Conservation (phyloP, 768 basidiomycete genomes). For the Pholiota molesta region DNA sequence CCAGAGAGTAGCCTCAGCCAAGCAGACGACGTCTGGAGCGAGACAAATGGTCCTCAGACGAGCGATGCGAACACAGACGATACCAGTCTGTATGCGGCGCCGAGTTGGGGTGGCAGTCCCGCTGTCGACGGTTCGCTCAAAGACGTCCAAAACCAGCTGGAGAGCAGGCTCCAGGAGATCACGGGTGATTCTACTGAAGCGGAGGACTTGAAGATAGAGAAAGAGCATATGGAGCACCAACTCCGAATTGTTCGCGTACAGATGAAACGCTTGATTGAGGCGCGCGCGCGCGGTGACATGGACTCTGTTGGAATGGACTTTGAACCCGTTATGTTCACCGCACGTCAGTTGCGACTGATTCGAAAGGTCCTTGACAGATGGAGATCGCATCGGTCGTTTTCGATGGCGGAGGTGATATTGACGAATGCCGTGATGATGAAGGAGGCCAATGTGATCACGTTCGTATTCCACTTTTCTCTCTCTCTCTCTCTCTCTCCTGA, state of each 20-base stretch:
- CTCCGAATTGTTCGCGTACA: conserved; percentile 77
- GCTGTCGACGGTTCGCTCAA: conserved; percentile 67
- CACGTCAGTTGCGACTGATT: conserved; percentile 80
- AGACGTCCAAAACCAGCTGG: conserved; percentile 76
- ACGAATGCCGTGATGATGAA: conserved; percentile 85
- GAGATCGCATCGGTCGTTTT: conserved; percentile 83
- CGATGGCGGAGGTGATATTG: conserved; percentile 90
- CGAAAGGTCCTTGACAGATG: conserved; percentile 84
- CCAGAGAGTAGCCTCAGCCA: conserved; percentile 90
- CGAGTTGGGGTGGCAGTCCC: conserved; percentile 58
- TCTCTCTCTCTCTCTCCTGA: conserved; percentile 7
- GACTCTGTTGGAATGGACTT: conserved; percentile 64
- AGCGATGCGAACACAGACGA: conserved; percentile 86
- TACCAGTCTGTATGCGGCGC: conserved; percentile 75
- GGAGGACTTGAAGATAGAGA: conserved; percentile 87
- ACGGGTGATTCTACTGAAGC: conserved; percentile 59
- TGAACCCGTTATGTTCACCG: conserved; percentile 84
- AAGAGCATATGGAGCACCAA: conserved; percentile 92
- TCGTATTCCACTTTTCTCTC: conserved; percentile 23
- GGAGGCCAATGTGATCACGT: conserved; percentile 95
- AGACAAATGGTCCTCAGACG: conserved; percentile 76
- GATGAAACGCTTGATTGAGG: conserved; percentile 81
- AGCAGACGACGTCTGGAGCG: conserved; percentile 89
- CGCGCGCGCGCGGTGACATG: conserved; percentile 74
- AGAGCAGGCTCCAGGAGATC: conserved; percentile 69